Base-by-base conservation (phyloP, 1,284 basidiomycete species). In the Ganoderma multipileum region DNA sequence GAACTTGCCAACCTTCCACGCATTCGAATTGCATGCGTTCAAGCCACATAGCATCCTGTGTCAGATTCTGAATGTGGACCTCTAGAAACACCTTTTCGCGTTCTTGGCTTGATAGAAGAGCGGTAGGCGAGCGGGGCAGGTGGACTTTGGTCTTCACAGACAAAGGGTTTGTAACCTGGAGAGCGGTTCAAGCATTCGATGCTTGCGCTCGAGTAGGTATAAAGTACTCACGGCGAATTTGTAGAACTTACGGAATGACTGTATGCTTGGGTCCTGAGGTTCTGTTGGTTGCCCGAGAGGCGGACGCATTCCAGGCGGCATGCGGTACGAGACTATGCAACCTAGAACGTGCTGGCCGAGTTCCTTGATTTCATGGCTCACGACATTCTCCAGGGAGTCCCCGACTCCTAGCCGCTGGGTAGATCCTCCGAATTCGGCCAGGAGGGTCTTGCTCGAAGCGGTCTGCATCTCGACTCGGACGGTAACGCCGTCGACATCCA, bases 141-240 rank as follows among this genome's bases (percentile, higher is more conserved):
- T 96, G 92, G 0, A 96, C 93, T 79, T 95, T 95, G 12, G 95
- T 96, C 81, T 96, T 96, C 70, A 96, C 95, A 0, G 93, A 93
- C 7, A 97, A 82, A 0, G 95, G 95, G 73, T 96, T 95, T 14
- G 91, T 92, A 11, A 76, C 75, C 75, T 76, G 42, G 18, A 38
- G 26, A 26, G 39, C 6, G 33, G 33, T 2, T 23, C 28, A 41
- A 23, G 61, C 44, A 39, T 12, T 52, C 23, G 23, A 36, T 16
- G 44, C 33, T 28, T 60, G 58, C n/a, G 28, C 58, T 28, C 36
- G 42, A 26, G 8, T 42, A 30, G 3, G 66, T 23, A 39, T 18
- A 52, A 59, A 23, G 39, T 42, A 86, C 92, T 78, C 76, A 95
- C 95, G 50, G 87, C 88, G 79, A 96, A 96, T 79, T 95, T 96